A percentile compares a stretch with the other conserved stretches of the same genome.
Evolutionary conservation across 2,329 filamentous ascomycete genomes (phyloP).

Genomic region (Penicillium frequentans): DNA sequence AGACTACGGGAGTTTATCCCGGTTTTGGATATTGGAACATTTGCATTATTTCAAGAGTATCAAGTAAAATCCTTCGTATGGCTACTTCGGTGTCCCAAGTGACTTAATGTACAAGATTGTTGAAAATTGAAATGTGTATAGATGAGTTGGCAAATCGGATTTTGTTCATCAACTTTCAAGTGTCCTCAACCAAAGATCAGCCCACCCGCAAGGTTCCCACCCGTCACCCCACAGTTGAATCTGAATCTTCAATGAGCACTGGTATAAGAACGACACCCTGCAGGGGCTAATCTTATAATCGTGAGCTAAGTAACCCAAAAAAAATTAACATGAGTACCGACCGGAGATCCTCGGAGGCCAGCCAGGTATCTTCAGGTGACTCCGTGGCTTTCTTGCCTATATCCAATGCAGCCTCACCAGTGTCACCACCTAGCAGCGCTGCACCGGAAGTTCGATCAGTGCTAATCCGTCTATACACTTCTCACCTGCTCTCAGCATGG

Average conservation of each 20-base stretch:
- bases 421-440: not conserved
- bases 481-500: conserved; percentile 64
- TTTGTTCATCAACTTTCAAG: not conserved
- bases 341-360: not conserved
- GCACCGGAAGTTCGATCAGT: conserved; percentile 9
- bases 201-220: not conserved
- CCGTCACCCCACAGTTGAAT: not conserved
- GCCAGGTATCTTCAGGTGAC: not conserved
- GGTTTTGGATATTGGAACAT: conserved; percentile 9
- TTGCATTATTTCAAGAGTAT: not conserved
- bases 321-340: not conserved
- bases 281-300: not conserved
- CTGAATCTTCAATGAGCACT: not conserved
- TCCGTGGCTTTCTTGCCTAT: not conserved
- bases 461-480: conserved; percentile 51
- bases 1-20: conserved; percentile 15
- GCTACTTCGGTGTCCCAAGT: not conserved
- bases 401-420: not conserved
- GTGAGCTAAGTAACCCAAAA: not conserved
- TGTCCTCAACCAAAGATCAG: not conserved
- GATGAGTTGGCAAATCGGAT: not conserved
- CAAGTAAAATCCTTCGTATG: not conserved
- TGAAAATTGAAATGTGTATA: no score
- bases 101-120: not conserved
- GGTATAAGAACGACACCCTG: not conserved